Percentiles rank a stretch among this genome's conserved stretches.
phyloP scores from a whole-genome alignment of 208 protist species.

The Acanthamoeba sp. region DNA sequence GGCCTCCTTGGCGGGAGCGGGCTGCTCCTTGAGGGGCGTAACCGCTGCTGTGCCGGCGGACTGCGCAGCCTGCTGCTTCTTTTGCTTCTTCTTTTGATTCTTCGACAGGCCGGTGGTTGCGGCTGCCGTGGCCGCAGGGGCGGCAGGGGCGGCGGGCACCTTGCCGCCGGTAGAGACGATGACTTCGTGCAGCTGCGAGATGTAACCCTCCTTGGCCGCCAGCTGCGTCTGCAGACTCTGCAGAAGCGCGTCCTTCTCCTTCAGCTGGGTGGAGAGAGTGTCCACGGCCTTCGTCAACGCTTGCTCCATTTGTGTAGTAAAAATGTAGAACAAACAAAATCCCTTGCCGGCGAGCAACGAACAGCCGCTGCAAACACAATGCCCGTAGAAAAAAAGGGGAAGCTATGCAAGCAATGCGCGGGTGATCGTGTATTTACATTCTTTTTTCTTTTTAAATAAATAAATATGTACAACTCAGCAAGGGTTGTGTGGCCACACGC shows the following conservation, averaged over 20 bases:
- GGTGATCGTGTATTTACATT: too few relatives aligned
- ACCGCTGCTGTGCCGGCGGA: background rate
- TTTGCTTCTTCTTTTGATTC: slow-evolving; percentile 39
- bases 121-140: background rate
- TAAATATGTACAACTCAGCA: too few relatives aligned
- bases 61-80: background rate
- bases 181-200: background rate
- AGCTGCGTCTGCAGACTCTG: background rate
- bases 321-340: too few relatives aligned
- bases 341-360: too few relatives aligned
- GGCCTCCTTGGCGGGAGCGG: background rate
- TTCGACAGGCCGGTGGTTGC: background rate
- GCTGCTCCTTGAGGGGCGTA: slow-evolving; percentile 46
- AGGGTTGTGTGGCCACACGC: too few relatives aligned
- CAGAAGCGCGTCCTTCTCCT: slow-evolving; percentile 16
- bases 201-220: background rate
- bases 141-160: background rate
- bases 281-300: slow-evolving; percentile 22
- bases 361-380: background rate
- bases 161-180: background rate
- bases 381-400: background rate
- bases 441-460: too few relatives aligned
- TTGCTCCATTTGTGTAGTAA: background rate
- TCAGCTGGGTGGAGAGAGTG: background rate
- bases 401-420: background rate